Percentiles rank a stretch among this genome's conserved stretches.
Conservation (phyloP, 331 rosid genomes). For the Rhamnella rubrinervis region DNA sequence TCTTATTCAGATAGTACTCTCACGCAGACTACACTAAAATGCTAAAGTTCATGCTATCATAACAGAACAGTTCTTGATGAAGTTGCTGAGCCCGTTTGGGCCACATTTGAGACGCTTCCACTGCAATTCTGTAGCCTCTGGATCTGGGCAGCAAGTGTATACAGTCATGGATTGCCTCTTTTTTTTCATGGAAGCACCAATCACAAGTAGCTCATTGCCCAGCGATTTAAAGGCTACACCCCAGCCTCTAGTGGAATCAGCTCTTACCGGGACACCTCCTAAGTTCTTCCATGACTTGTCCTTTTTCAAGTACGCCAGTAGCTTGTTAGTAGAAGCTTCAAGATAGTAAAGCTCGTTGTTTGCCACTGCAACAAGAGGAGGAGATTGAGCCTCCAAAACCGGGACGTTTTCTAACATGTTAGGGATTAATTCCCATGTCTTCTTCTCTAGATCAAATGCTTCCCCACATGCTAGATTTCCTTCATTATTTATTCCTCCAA, state of each 20-base stretch:
- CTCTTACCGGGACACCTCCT: slow-evolving; percentile 71
- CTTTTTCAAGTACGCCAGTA: slow-evolving; percentile 52
- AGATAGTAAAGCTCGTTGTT: slow-evolving; percentile 65
- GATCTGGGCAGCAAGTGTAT: slow-evolving; percentile 66
- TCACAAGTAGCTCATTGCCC: slow-evolving; percentile 69
- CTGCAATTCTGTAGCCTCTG: slow-evolving; percentile 38
- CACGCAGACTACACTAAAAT: no score
- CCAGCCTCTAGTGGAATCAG: slow-evolving; percentile 67
- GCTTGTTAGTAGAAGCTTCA: slow-evolving; percentile 56
- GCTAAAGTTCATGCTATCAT: slow-evolving; percentile 53
- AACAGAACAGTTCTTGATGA: slow-evolving; percentile 77
- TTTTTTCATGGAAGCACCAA: slow-evolving; percentile 47
- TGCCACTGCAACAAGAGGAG: slow-evolving; percentile 76
- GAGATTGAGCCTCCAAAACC: slow-evolving; percentile 36
- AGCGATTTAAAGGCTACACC: slow-evolving; percentile 86
- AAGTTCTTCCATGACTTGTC: slow-evolving; percentile 60
- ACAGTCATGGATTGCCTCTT: slow-evolving; percentile 35
- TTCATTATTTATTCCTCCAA: slow-evolving; percentile 67
- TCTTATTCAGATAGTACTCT: no score
- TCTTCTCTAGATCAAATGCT: slow-evolving; percentile 50
- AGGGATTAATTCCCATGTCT: slow-evolving; percentile 60
- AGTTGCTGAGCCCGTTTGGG: slow-evolving; percentile 46
- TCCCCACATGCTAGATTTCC: slow-evolving; percentile 64
- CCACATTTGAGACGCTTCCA: slow-evolving; percentile 62
- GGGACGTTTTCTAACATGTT: slow-evolving; percentile 52